Base-by-base conservation (phyloP, 1,284 basidiomycete genomes). In the Cronartium ribicola region DNA sequence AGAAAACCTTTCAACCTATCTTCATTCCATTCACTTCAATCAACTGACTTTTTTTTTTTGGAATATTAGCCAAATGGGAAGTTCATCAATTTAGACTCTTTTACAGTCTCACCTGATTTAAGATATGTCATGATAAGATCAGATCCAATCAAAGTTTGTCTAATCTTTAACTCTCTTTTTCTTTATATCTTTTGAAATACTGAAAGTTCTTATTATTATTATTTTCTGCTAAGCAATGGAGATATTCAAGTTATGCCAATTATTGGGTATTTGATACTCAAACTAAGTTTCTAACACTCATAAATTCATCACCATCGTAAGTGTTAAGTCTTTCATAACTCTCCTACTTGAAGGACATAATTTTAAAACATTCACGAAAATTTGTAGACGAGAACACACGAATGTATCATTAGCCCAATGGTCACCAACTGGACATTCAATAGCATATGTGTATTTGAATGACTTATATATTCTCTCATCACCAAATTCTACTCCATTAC, bases 41-140 rank as follows among this genome's bases (percentile, higher is more conserved):
- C n/a, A n/a, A n/a, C 51, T 5, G 3, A 36, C 41, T 22, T 17
- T 29, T 82, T 37, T 59, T 71, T 55, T 6, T 80, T 61, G 43
- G 29, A 64, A 20, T 62, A 76, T 20, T 77, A 91, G 89, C 85
- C 86, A 77, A 80, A 85, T 29, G 90, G 88, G 7, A 79, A 81
- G 14, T 78, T 79, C 0, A 82, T 96, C 48, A 29, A 61, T 22
- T 89, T 86, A 83, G 78, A 82, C 1, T 81, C 83, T 8, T 96
- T 92, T 90, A 85, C 87, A 77, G 84, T 94, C 13, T 94, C 92
- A 2, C 85, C 90, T 3, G 92, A 96, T 81, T 89, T 91, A 88
- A 87, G 90, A 79, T 90, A 90, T 81, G 85, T 96, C 75, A 86
- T 96, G 39, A 83, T 96, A 75, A 88, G 90, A 79, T 84, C 90